These are phyloP conservation scores for Ceratobasidium sp. DNA, from an alignment of 1,284 basidiomycete genomes.

Conservation along the genomic window DNA sequence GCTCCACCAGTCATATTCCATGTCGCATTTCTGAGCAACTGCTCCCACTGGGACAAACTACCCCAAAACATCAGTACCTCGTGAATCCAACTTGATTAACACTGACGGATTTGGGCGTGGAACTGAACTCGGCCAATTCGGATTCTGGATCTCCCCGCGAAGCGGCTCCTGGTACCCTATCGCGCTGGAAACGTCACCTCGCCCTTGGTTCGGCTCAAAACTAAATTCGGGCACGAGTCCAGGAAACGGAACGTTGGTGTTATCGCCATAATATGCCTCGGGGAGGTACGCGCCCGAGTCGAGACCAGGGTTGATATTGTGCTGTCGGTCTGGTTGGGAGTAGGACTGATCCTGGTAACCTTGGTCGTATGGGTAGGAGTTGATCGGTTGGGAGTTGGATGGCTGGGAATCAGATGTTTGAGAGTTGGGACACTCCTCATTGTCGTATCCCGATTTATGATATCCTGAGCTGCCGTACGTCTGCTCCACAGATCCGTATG, in stretches of 20 bases:
- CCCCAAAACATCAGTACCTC: background rate
- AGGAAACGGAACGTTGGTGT: background rate
- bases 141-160: background rate
- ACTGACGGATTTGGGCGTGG: background rate
- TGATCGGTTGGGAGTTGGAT: too few species aligned
- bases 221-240: background rate
- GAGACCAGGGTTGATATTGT: background rate
- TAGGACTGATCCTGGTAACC: too few species aligned
- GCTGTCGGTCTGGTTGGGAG: background rate
- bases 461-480: too few species aligned
- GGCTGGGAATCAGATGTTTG: too few species aligned
- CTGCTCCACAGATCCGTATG: too few species aligned
- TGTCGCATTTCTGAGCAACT: background rate
- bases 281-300: background rate
- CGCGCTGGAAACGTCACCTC: background rate
- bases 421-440: too few species aligned
- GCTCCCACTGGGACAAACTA: background rate
- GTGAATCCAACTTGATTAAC: background rate
- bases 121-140: background rate
- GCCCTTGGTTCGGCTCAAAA: conserved; percentile 1
- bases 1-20: background rate
- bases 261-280: conserved; percentile 3
- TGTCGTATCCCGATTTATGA: too few species aligned
- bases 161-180: background rate
- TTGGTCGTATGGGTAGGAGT: too few species aligned